These are phyloP conservation scores for Tuber borchii DNA, from an alignment of 495 filamentous ascomycete species.

Conservation along the genomic window DNA sequence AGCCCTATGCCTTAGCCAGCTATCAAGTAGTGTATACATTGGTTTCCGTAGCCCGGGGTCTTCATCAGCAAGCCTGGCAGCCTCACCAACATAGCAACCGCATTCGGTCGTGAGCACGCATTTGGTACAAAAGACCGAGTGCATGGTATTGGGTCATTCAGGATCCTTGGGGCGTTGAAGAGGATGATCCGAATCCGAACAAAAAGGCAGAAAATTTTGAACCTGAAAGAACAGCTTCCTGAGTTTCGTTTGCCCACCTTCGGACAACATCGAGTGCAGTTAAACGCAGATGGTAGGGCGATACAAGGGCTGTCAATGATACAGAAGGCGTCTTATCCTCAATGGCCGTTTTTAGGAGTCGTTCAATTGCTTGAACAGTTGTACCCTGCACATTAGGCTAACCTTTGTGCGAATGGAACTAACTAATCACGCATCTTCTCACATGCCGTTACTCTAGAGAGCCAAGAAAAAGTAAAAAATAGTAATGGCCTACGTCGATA, in stretches of 20 bases:
- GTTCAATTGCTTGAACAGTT: slow-evolving; percentile 97
- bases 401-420: neutral
- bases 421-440: neutral
- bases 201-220: slow-evolving; percentile 86
- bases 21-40: slow-evolving; percentile 91
- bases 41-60: slow-evolving; percentile 80
- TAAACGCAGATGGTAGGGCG: slow-evolving; percentile 94
- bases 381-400: slow-evolving; percentile 55
- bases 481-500: slow-evolving; percentile 67
- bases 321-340: slow-evolving; percentile 99
- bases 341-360: slow-evolving; percentile 97
- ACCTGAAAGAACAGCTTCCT: slow-evolving; percentile 84
- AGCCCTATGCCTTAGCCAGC: slow-evolving; percentile 95
- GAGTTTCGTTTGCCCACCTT: slow-evolving; percentile 97
- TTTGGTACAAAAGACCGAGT: slow-evolving; percentile 94
- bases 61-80: slow-evolving; percentile 89
- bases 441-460: neutral
- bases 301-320: slow-evolving; percentile 92
- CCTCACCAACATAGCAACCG: slow-evolving; percentile 82
- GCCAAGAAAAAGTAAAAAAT: neutral
- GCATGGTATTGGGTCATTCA: slow-evolving; percentile 97
- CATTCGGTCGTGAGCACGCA: slow-evolving; percentile 96
- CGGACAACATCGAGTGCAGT: slow-evolving; percentile 91
- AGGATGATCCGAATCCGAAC: slow-evolving; percentile 67
- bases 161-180: slow-evolving; percentile 45